Conservation (phyloP, 495 filamentous ascomycete species). For the Cladorrhinum samala region DNA sequence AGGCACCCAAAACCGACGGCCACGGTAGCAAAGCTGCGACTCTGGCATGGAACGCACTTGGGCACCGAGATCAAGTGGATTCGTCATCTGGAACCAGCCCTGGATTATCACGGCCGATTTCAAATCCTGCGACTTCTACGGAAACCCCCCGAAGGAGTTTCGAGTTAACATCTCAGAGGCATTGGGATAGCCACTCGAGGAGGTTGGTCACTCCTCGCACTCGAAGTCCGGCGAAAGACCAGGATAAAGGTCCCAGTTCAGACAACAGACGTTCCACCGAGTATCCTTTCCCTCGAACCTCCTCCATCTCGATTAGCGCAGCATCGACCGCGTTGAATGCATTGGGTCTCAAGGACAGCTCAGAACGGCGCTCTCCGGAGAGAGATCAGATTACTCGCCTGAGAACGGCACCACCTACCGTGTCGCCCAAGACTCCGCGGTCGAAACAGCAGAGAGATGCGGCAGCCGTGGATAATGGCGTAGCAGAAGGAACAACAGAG, state of each 20-base stretch:
- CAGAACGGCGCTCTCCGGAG: conserved; percentile 4
- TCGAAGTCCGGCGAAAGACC: conserved; percentile 16
- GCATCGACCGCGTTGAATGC: conserved; percentile 42
- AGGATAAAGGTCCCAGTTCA: conserved; percentile 17
- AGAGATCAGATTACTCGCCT: conserved; percentile 9
- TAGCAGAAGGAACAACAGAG: background rate
- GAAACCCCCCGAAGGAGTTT: conserved; percentile 24
- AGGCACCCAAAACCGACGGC: conserved; percentile 25
- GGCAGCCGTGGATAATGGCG: conserved; percentile 1
- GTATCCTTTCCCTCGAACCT: conserved; percentile 18
- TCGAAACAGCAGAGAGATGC: conserved; percentile 9
- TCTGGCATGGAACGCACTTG: conserved; percentile 66
- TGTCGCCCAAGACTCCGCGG: conserved; percentile 12
- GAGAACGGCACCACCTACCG: conserved; percentile 8
- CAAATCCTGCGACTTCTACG: conserved; percentile 15
- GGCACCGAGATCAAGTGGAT: conserved; percentile 16
- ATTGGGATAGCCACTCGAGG: conserved; percentile 43
- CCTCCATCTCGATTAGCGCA: conserved; percentile 39
- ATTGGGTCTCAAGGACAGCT: conserved; percentile 23
- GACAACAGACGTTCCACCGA: conserved; percentile 21
- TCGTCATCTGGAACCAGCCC: conserved; percentile 3
- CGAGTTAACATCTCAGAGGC: conserved; percentile 18
- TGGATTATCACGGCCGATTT: conserved; percentile 9
- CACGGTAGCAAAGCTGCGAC: conserved; percentile 81
- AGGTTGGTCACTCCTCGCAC: conserved; percentile 29